These are phyloP conservation scores for Brasilioporus rufonigricans DNA, from an alignment of 768 basidiomycete species.

Conservation along the genomic window DNA sequence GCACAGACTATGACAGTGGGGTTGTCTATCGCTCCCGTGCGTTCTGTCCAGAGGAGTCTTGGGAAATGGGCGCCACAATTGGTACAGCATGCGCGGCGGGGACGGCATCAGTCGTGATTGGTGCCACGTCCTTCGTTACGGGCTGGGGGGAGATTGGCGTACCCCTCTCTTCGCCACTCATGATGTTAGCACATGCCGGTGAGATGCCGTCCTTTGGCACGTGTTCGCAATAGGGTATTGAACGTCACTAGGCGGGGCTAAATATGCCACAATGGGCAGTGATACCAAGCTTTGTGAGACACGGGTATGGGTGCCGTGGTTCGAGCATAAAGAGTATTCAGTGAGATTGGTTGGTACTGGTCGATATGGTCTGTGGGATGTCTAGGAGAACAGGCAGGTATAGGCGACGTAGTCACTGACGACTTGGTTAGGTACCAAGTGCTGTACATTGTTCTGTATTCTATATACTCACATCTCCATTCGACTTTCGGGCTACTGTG, in stretches of 20 bases:
- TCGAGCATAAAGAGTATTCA: slow-evolving; percentile 19
- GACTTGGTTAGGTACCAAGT: background rate
- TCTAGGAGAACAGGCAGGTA: slow-evolving; percentile 9
- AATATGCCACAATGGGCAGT: slow-evolving; percentile 4
- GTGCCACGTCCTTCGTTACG: background rate
- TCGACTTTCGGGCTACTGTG: too few relatives aligned
- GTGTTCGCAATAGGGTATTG: background rate
- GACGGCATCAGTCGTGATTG: slow-evolving; percentile 21
- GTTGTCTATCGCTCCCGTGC: slow-evolving; percentile 2
- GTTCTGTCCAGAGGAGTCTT: slow-evolving; percentile 18
- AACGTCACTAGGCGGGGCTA: slow-evolving; percentile 6
- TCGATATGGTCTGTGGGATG: slow-evolving; percentile 17
- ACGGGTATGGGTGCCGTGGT: slow-evolving; percentile 23
- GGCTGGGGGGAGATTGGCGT: background rate
- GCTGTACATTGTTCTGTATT: background rate
- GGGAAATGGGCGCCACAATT: slow-evolving; percentile 18
- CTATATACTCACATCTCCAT: too few relatives aligned
- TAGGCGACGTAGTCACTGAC: background rate
- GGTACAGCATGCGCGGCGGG: slow-evolving; percentile 16
- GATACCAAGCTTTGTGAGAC: slow-evolving; percentile 13
- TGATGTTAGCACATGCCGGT: slow-evolving; percentile 13
- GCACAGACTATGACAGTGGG: slow-evolving; percentile 10
- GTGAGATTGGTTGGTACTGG: slow-evolving; percentile 9
- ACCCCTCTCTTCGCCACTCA: slow-evolving; percentile 8
- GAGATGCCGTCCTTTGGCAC: background rate